A percentile compares a stretch with the other conserved stretches of the same genome.
Evolutionary conservation across 1,284 basidiomycete genomes (phyloP).

Genomic region (Heterobasidion parviporum): DNA sequence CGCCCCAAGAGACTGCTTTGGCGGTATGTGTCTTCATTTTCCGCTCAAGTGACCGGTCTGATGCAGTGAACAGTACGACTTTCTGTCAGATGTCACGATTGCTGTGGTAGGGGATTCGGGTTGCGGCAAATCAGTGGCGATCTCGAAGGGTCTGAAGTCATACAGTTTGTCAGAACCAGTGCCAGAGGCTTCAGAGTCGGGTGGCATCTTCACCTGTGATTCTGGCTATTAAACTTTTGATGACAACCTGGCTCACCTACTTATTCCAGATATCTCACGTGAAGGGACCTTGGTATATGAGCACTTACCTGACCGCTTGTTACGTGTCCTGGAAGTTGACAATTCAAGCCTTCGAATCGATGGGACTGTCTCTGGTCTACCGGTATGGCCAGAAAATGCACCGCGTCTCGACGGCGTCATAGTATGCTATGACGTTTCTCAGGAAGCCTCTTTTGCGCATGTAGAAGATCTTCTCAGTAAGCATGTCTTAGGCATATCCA

Average conservation of each 20-base stretch:
- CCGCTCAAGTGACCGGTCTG: not conserved
- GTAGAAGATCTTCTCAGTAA: slow-evolving; percentile 58
- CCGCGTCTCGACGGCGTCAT: slow-evolving; percentile 61
- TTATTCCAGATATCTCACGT: slow-evolving; percentile 36
- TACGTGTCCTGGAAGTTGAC: slow-evolving; percentile 55
- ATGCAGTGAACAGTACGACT: slow-evolving; percentile 17
- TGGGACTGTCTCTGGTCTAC: slow-evolving; percentile 8
- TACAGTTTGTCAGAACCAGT: slow-evolving; percentile 43
- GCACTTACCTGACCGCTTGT: slow-evolving; percentile 25
- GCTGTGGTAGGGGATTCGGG: slow-evolving; percentile 59
- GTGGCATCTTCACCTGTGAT: slow-evolving; percentile 17
- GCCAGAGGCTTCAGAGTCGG: slow-evolving; percentile 23
- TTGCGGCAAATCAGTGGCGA: slow-evolving; percentile 66
- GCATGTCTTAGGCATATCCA: slow-evolving; percentile 15
- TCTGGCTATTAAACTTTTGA: not conserved
- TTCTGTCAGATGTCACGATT: slow-evolving; percentile 36
- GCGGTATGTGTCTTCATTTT: not conserved
- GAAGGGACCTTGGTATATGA: slow-evolving; percentile 34
- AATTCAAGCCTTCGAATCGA: slow-evolving; percentile 19
- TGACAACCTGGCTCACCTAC: not conserved
- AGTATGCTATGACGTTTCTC: slow-evolving; percentile 67
- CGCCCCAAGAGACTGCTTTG: not conserved
- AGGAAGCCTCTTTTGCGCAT: slow-evolving; percentile 48
- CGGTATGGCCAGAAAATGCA: slow-evolving; percentile 34
- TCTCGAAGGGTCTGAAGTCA: slow-evolving; percentile 57